Evolutionary conservation across 345 rosid species (phyloP).

Genomic region (Populus deltoides): DNA sequence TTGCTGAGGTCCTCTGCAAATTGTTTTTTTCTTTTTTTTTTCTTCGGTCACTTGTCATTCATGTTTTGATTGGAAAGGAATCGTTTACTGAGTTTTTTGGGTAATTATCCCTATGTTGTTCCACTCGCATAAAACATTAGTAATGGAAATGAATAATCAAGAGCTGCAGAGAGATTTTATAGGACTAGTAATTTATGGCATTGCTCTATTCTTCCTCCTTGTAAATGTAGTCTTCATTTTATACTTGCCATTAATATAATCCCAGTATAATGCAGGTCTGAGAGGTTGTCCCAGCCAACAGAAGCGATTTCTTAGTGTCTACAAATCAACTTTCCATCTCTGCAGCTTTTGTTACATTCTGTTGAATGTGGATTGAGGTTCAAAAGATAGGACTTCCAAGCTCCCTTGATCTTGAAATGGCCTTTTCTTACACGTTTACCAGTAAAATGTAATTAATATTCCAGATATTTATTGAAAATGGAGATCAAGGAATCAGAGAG

Average conservation of each 20-base stretch:
- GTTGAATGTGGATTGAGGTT: not conserved
- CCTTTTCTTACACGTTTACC: not conserved
- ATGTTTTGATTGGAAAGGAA: not conserved
- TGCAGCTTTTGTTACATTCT: not conserved
- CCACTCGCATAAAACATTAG: not conserved
- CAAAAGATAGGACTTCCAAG: constrained; percentile 5
- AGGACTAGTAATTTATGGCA: not conserved
- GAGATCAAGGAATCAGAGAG: constrained; percentile 68
- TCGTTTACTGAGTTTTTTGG: not conserved
- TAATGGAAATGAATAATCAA: not conserved
- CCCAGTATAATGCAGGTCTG: constrained; percentile 14
- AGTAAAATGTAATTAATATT: constrained; percentile 4
- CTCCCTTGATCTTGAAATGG: not conserved
- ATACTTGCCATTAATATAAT: not conserved
- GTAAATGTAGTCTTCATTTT: constrained; percentile 7
- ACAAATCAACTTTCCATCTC: not conserved
- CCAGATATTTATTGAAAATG: constrained; percentile 33
- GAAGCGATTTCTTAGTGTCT: not conserved
- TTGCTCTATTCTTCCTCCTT: not conserved
- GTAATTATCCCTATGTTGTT: not conserved
- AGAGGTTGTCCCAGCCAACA: not conserved
- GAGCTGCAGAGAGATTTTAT: not conserved
- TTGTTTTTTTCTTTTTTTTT: too few species aligned
- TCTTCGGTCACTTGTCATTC: not conserved
- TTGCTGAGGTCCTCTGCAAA: too few species aligned